Evolutionary conservation across 768 basidiomycete species (phyloP), one percentile per base, ranked within the genome.

Genomic region (Leucosporidium creatinivorum): DNA sequence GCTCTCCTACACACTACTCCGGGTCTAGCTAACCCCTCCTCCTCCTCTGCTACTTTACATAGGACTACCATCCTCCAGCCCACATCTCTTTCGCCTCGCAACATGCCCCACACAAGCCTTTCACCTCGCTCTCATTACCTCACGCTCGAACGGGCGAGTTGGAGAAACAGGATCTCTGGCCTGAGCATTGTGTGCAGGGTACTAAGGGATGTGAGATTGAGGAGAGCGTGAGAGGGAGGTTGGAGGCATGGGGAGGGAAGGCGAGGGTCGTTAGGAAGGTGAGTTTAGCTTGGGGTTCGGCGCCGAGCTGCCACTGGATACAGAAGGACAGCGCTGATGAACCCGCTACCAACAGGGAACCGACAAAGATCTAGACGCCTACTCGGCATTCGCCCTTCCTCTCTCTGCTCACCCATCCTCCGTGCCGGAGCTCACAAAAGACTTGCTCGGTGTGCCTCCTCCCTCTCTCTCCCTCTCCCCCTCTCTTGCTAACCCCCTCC

Each of bases 51-150:
- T n/a, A n/a, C n/a, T n/a, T n/a, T n/a, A n/a, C n/a, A n/a, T 57
- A 81, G 80, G 80, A 81, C 71, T 80, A 77, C 54, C 82, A 83
- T 67, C 82, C 82, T 1, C 65, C 61, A 3, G 69, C 73, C 5
- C 90, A 93, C 77, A 79, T 91, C 73, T 90, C 88, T 3, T 93
- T 92, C 77, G 84, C 84, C 2, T 81, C 81, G 70, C 74, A 78
- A 44, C 80, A 88, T 79, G 21, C 79, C 76, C 77, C 69, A 64
- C 62, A 79, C 39, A 3, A 10, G 15, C 79, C 80, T n/a, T 82
- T 80, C 54, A 80, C 69, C 67, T 78, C 79, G 72, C 75, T 28
- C 82, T 74, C 15, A 67, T 65, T 76, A 80, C 51, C 77, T 74
- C 66, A 51, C 18, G 52, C 75, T 48, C 49, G 60, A 48, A 65